Conservation (phyloP, 2,329 filamentous ascomycete species). For the Fusarium irregulare region DNA sequence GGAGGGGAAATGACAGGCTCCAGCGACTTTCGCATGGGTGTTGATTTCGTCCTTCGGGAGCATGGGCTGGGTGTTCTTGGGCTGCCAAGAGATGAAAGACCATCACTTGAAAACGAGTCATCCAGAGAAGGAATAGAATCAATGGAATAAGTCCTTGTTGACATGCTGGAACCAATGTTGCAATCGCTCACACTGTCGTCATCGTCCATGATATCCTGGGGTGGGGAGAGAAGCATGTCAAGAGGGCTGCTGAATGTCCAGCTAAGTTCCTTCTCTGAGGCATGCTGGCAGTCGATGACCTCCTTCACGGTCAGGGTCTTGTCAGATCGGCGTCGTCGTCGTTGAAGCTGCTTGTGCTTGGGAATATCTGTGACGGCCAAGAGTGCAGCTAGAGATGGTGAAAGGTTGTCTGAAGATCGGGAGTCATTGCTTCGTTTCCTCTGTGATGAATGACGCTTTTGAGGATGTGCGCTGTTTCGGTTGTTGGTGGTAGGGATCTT, state of each 20-base stretch:
- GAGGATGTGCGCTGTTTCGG: conserved; percentile 51
- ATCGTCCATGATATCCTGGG: conserved; percentile 67
- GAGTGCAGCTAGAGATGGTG: conserved; percentile 69
- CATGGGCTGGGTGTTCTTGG: conserved; percentile 55
- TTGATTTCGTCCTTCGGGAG: conserved; percentile 51
- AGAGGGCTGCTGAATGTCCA: conserved; percentile 65
- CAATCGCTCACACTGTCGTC: conserved; percentile 63
- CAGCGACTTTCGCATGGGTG: conserved; percentile 59
- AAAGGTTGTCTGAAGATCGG: conserved; percentile 65
- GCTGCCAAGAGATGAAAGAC: conserved; percentile 62
- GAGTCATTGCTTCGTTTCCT: conserved; percentile 54
- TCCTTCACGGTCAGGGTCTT: conserved; percentile 64
- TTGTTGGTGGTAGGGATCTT: conserved; percentile 63
- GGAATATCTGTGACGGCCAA: conserved; percentile 72
- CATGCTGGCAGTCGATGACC: conserved; percentile 64
- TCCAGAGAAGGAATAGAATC: conserved; percentile 71
- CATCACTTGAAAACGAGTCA: conserved; percentile 64
- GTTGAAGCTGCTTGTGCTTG: conserved; percentile 55
- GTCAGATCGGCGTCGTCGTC: conserved; percentile 46
- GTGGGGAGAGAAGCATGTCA: conserved; percentile 69
- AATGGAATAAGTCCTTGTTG: conserved; percentile 66
- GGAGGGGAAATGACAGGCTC: conserved; percentile 68
- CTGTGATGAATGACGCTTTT: conserved; percentile 54
- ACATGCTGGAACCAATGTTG: conserved; percentile 63
- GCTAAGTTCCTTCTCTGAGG: conserved; percentile 69